Evolutionary conservation across 148 eudicot genomes (phyloP), one percentile per base, ranked within the genome.

Genomic region (Simmondsia chinensis): DNA sequence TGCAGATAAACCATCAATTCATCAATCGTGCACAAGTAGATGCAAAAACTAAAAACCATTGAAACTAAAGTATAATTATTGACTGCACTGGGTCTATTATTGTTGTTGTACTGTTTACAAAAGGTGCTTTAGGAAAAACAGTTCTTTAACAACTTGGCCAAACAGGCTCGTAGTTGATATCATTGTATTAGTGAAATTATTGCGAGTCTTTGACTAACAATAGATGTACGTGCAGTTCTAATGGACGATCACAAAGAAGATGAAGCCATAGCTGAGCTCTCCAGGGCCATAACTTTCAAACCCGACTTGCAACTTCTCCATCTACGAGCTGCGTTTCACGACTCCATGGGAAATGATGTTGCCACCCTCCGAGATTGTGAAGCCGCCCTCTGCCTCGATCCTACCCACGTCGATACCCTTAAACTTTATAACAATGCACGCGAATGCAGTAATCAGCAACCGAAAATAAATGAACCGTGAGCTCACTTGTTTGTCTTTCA

Each of bases 241-340:
- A 79, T 79, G 86, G 81, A 79, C 65, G 86, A 79, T 52, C 86
- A 71, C 60, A 75, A 71, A 56, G 81, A 79, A 63, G 75, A 67
- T 5, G 81, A 79, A 56, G 86, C 86, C 35, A 74, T 79, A 9
- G 50, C 49, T 23, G 86, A 75, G 58, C 78, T 79, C 18, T 64
- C 86, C 33, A 71, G 39, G 34, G 81, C 81, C 56, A 74, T 79
- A 54, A 58, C 72, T 55, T 79, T 79, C 64, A 79, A 71, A 57
- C 81, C 78, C 1, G 86, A 79, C 52, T 52, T 75, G 64, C 86
- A 75, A 45, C 75, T 79, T 20, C 69, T 79, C 33, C 81, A 79
- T 72, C 86, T 79, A 10, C 68, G 86, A 48, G 86, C 86, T 31
- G 81, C 86, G 43, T 79, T 79, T 59, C 75, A 75, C 2, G 86